phyloP scores from a whole-genome alignment of 108 stramenopile genomes.

The Conticribra guillardii region DNA sequence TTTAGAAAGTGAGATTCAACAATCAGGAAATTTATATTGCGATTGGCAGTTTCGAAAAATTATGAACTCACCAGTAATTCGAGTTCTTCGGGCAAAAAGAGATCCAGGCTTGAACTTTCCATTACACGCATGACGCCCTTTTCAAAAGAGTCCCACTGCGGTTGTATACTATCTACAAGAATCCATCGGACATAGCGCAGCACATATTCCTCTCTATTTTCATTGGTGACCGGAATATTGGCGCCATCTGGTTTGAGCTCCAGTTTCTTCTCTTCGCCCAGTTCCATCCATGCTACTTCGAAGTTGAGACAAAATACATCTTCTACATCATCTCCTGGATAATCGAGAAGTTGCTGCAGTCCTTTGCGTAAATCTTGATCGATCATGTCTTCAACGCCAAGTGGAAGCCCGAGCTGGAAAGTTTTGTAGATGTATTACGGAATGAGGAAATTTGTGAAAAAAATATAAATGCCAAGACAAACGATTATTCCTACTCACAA shows the following conservation, averaged over 20 bases:
- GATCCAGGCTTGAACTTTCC: conserved; percentile 67
- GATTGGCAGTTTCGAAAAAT: background rate
- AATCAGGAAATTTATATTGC: no score
- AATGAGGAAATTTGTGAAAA: background rate
- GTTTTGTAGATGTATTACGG: background rate
- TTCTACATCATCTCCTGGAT: conserved; percentile 87
- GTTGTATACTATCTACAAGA: conserved; percentile 77
- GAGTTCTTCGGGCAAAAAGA: conserved; percentile 87
- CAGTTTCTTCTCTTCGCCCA: conserved; percentile 67
- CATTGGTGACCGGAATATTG: conserved; percentile 77
- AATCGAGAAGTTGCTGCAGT: conserved; percentile 81
- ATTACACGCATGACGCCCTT: conserved; percentile 78
- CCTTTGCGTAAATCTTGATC: conserved; percentile 82
- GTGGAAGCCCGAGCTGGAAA: conserved; percentile 56
- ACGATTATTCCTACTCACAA: conserved; percentile 37
- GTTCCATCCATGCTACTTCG: conserved; percentile 73
- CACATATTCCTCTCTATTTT: conserved; percentile 90
- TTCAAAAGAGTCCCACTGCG: conserved; percentile 80
- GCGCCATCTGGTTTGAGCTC: conserved; percentile 88
- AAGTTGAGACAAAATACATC: conserved; percentile 84
- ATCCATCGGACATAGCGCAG: conserved; percentile 82
- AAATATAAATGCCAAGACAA: background rate
- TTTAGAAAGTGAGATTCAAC: no score
- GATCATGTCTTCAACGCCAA: conserved; percentile 86
- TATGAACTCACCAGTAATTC: conserved; percentile 68